phyloP scores from a whole-genome alignment of 106 monocot genomes.

The Posidonia australis region DNA sequence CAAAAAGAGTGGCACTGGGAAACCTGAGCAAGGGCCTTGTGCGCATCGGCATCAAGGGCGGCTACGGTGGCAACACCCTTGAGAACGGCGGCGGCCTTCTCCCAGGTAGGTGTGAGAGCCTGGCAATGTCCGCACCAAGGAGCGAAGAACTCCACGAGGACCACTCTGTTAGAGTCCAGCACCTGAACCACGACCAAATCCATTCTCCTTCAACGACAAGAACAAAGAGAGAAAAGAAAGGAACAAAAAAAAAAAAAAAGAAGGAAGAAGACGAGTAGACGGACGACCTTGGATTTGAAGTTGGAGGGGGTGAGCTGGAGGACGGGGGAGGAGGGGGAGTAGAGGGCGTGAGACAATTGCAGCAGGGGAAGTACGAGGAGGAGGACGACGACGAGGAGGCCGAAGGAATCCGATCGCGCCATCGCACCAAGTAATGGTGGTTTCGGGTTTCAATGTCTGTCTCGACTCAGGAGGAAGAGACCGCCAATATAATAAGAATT shows the following conservation, averaged over 20 bases:
- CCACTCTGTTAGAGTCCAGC: conserved; percentile 65
- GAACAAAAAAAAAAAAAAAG: background rate
- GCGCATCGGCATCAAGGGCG: conserved; percentile 84
- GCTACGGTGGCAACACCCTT: conserved; percentile 86
- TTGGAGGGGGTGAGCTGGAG: conserved; percentile 82
- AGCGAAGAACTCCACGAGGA: conserved; percentile 97
- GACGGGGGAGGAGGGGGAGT: conserved; percentile 84
- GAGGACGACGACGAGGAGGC: conserved; percentile 7
- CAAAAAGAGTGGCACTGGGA: background rate
- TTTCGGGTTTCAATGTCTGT: background rate
- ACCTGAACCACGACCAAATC: conserved; percentile 34
- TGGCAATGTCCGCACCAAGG: conserved; percentile 99
- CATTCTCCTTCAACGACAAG: background rate
- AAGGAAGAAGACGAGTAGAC: background rate
- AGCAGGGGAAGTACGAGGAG: conserved; percentile 5
- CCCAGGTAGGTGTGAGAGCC: conserved; percentile 80
- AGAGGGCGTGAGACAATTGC: conserved; percentile 40
- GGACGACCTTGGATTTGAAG: conserved; percentile 89
- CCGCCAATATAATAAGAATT: background rate
- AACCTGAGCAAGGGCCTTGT: conserved; percentile 75
- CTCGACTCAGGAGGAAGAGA: background rate
- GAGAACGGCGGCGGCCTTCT: conserved; percentile 73
- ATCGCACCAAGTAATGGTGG: background rate
- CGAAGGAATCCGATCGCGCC: background rate
- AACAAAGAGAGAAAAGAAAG: background rate